Conservation (phyloP, 2,329 filamentous ascomycete genomes). For the Diaporthe eres region DNA sequence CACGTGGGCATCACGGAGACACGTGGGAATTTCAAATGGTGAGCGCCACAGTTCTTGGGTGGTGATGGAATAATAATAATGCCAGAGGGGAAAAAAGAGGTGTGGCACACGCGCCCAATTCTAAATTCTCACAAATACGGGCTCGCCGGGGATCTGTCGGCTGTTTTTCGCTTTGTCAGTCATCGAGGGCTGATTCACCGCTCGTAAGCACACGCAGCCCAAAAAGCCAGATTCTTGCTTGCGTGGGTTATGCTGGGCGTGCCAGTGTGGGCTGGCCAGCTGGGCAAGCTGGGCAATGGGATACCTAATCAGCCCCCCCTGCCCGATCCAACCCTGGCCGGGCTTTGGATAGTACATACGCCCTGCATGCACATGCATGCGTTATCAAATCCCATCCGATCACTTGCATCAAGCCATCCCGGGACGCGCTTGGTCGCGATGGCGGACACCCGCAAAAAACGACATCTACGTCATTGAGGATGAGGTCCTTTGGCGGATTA, state of each 20-base stretch:
- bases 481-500: background rate
- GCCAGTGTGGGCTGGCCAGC: background rate
- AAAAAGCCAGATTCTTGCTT: background rate
- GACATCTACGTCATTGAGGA: constrained; percentile 4
- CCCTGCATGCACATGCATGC: constrained; percentile 2
- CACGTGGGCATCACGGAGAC: background rate
- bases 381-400: constrained; percentile 13
- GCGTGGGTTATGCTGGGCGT: background rate
- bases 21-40: constrained; percentile 12
- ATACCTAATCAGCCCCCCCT: background rate
- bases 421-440: background rate
- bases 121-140: constrained; percentile 31
- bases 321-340: background rate
- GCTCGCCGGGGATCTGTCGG: constrained; percentile 20
- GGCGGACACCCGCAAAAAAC: background rate
- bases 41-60: background rate
- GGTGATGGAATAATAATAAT: background rate
- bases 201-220: constrained; percentile 12
- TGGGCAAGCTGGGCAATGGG: no score
- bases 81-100: background rate
- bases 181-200: constrained; percentile 14
- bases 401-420: background rate
- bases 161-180: constrained; percentile 14
- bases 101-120: constrained; percentile 2
- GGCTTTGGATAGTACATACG: background rate